These are phyloP conservation scores for Grifola frondosa DNA, from an alignment of 1,284 basidiomycete genomes.

Conservation along the genomic window DNA sequence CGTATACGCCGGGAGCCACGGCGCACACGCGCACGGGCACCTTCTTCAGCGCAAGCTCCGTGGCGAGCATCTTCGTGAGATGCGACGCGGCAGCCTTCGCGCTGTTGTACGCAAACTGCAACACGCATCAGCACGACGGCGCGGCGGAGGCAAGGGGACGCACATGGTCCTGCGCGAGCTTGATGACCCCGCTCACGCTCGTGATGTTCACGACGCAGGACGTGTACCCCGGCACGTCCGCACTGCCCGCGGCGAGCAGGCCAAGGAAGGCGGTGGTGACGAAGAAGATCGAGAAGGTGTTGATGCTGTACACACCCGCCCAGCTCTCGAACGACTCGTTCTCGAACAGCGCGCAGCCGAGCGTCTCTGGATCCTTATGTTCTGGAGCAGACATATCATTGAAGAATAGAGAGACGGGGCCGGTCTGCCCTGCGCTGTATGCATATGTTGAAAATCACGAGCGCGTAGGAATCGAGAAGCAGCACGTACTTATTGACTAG, in stretches of 20 bases:
- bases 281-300: constrained; percentile 73
- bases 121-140: neutral
- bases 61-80: constrained; percentile 71
- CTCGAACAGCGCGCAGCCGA: constrained; percentile 65
- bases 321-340: constrained; percentile 65
- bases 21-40: constrained; percentile 70
- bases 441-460: neutral
- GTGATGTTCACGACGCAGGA: constrained; percentile 75
- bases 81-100: constrained; percentile 76
- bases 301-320: constrained; percentile 59
- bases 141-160: constrained; percentile 22
- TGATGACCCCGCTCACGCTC: constrained; percentile 69
- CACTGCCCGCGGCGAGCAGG: constrained; percentile 67
- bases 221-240: constrained; percentile 53
- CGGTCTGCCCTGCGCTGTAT: constrained; percentile 67
- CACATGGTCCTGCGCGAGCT: constrained; percentile 74
- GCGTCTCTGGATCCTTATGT: constrained; percentile 56
- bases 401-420: constrained; percentile 61
- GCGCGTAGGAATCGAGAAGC: constrained; percentile 40
- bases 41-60: constrained; percentile 67
- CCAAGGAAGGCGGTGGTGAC: constrained; percentile 74
- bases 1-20: constrained; percentile 73
- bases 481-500: constrained; percentile 75
- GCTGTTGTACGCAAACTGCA: constrained; percentile 76
- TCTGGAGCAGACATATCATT: constrained; percentile 54